Conservation (phyloP, 2,329 filamentous ascomycete species). For the Fusarium abutilonis region DNA sequence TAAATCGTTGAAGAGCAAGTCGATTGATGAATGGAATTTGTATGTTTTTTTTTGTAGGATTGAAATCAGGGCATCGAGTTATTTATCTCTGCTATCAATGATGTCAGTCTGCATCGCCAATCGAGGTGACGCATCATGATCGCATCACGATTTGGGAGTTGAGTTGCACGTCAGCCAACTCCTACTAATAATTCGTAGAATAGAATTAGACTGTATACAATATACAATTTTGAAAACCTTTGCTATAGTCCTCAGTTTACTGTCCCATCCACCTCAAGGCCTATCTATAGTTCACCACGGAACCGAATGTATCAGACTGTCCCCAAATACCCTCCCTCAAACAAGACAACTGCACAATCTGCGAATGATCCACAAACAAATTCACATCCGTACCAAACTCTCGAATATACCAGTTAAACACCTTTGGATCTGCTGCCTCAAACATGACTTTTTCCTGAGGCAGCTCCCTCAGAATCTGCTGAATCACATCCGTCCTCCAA, state of each 20-base stretch:
- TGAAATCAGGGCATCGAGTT: background rate
- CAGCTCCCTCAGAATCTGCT: slow-evolving; percentile 60
- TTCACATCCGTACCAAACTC: slow-evolving; percentile 68
- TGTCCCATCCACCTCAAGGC: background rate
- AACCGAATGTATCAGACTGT: slow-evolving; percentile 63
- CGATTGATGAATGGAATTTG: no score
- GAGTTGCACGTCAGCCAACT: background rate
- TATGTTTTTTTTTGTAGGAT: no score
- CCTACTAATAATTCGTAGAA: no score
- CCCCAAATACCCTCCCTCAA: slow-evolving; percentile 64
- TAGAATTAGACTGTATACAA: no score
- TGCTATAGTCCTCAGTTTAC: no score
- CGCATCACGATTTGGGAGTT: slow-evolving; percentile 15
- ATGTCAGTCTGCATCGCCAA: slow-evolving; percentile 25
- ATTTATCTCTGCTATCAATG: slow-evolving; percentile 11
- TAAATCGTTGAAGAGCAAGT: background rate
- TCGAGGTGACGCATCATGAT: slow-evolving; percentile 16
- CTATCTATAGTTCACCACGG: slow-evolving; percentile 8
- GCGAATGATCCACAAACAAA: slow-evolving; percentile 66
- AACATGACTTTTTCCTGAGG: slow-evolving; percentile 66
- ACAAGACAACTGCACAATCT: slow-evolving; percentile 65
- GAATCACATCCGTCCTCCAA: slow-evolving; percentile 66
- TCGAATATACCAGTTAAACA: slow-evolving; percentile 66
- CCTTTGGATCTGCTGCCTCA: slow-evolving; percentile 64
- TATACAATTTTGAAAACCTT: no score